These are phyloP conservation scores for Colletotrichum agaves DNA, from an alignment of 2,329 filamentous ascomycete genomes.

Conservation along the genomic window DNA sequence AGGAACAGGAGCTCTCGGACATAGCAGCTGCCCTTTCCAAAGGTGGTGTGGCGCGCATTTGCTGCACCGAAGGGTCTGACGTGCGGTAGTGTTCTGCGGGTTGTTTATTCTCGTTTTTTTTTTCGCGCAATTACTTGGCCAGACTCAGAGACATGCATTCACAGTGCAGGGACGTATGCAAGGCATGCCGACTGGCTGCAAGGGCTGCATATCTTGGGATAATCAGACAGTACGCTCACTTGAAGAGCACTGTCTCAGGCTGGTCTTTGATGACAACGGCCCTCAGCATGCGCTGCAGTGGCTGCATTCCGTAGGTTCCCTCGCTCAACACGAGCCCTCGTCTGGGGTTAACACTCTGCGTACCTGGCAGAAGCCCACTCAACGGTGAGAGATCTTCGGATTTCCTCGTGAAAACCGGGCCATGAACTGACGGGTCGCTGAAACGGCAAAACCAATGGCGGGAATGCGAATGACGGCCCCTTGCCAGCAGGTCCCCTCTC, in stretches of 20 bases:
- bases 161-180: conserved; percentile 28
- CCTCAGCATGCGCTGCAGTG: conserved; percentile 26
- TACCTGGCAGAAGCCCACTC: conserved; percentile 28
- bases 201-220: not conserved
- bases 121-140: conserved; percentile 14
- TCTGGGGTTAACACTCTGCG: conserved; percentile 20
- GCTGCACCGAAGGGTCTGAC: conserved; percentile 23
- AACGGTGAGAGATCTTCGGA: conserved; percentile 16
- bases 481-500: conserved; percentile 8
- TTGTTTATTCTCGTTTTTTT: conserved; percentile 21
- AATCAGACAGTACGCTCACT: conserved; percentile 1
- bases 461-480: conserved; percentile 25
- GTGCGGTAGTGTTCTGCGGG: conserved; percentile 12
- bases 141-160: conserved; percentile 23
- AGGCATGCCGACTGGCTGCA: conserved; percentile 18
- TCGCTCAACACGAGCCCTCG: conserved; percentile 32
- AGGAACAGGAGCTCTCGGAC: not conserved
- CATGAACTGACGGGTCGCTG: conserved; percentile 1
- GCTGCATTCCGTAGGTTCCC: conserved; percentile 27
- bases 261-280: conserved; percentile 1
- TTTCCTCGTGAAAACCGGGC: conserved; percentile 16
- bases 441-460: conserved; percentile 1
- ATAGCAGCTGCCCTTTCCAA: conserved; percentile 10
- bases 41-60: conserved; percentile 13
- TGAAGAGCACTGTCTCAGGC: not conserved